These are phyloP conservation scores for Paramecium biaurelia DNA, from an alignment of 73 alveolate genomes.

Conservation along the genomic window DNA sequence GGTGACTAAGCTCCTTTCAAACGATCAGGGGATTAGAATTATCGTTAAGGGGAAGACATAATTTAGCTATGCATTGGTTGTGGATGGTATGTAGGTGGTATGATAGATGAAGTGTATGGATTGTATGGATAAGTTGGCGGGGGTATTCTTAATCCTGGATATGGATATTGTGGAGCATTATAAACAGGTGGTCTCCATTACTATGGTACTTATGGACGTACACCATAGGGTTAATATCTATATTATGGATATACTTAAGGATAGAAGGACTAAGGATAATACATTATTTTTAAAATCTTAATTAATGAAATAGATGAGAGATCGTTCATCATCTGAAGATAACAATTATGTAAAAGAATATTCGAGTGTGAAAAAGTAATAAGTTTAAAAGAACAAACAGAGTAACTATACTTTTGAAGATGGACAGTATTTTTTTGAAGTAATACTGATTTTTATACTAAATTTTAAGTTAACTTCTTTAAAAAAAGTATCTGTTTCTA, in stretches of 20 bases:
- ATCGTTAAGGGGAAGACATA: constrained; percentile 13
- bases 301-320: background rate
- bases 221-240: background rate
- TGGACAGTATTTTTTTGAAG: background rate
- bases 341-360: background rate
- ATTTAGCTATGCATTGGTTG: constrained; percentile 10
- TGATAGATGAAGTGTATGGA: background rate
- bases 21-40: constrained; percentile 18
- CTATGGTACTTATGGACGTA: constrained; percentile 1
- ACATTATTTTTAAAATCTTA: background rate
- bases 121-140: background rate
- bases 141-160: constrained; percentile 18
- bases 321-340: background rate
- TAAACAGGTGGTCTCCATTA: constrained; percentile 18
- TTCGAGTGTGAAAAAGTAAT: background rate
- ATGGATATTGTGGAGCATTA: background rate
- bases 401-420: background rate
- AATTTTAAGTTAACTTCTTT: constrained; percentile 22
- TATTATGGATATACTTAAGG: background rate
- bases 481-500: background rate
- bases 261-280: background rate
- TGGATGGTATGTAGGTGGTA: background rate
- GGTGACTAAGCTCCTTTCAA: constrained; percentile 15
- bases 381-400: background rate
- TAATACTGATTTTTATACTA: background rate